Base-by-base conservation (phyloP, 176 grass and related monocot species). In the Phyllostachys edulis region DNA sequence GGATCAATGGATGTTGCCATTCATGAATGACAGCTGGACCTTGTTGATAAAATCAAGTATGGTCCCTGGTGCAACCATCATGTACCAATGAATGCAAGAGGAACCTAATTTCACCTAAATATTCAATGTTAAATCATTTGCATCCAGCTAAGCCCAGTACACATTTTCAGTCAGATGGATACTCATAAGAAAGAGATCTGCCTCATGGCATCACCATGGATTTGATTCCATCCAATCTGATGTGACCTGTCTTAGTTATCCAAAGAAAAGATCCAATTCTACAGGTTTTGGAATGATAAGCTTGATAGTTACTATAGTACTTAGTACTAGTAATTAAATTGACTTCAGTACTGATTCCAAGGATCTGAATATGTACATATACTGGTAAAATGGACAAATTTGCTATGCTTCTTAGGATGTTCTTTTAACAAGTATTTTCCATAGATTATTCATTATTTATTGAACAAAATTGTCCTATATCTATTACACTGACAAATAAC, bases 51-150 rank as follows among this genome's bases (percentile, higher is more conserved):
- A 72, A 71, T 45, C 50, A 81, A 81, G 71, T 14, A 44, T 82
- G 78, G 78, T 77, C 72, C 82, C 64, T 82, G 63, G 21, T 76
- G 63, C 50, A 76, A 76, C 63, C 63, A 81, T 75, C 82, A 29
- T 29, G 1, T 70, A 52, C 60, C 36, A 42, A 41, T 86, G 79
- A 85, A 82, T 82, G 36, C 46, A 67, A 81, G 14, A 44, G 63
- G 72, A 67, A 40, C 83, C 54, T 46, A 38, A 40, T 13, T 55
- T 27, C 26, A 64, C 34, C 18, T 24, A 17, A 55, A 64, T 63
- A 63, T 55, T 82, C 71, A 65, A 62, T 72, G 68, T 7, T n/a
- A 37, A 66, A 82, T 46, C 20, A 64, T 77, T 82, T 90, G 14
- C 57, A 77, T 86, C 55, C 56, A 78, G 9, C 78, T 85, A 59